phyloP scores from a whole-genome alignment of 306 rosid species.

The Argentina anserina region DNA sequence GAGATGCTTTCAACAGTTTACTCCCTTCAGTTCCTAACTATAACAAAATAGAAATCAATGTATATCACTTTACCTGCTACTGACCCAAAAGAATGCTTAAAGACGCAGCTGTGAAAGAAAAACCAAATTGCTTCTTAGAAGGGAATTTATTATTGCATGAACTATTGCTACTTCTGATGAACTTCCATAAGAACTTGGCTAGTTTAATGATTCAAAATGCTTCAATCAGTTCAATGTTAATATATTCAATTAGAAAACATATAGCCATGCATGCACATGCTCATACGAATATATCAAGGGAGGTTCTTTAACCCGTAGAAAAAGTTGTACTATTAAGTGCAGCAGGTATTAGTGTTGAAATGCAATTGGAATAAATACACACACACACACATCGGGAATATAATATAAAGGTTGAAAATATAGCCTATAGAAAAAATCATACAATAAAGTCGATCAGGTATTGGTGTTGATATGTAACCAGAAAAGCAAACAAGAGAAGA shows the following conservation, averaged over 20 bases:
- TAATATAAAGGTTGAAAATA: background rate
- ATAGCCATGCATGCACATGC: background rate
- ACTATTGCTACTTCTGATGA: background rate
- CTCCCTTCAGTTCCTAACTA: conserved; percentile 60
- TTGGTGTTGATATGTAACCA: background rate
- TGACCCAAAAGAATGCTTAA: conserved; percentile 5
- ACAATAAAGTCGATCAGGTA: background rate
- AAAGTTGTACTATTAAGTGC: no score
- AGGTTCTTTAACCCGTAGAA: background rate
- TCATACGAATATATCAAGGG: background rate
- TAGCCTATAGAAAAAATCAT: background rate
- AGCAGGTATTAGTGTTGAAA: no score
- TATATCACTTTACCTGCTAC: conserved; percentile 25
- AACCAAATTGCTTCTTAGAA: background rate
- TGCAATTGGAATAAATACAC: no score
- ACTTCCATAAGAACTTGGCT: background rate
- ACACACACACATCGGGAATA: no score
- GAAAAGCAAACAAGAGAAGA: background rate
- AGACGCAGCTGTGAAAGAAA: conserved; percentile 9
- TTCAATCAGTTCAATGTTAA: background rate
- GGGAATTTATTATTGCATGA: background rate
- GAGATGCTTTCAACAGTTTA: conserved; percentile 67
- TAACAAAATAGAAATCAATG: conserved; percentile 40
- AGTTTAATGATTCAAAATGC: background rate
- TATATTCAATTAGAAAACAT: background rate